Evolutionary conservation across 164 flowering plant genomes (phyloP), one percentile per base, ranked within the genome.

Genomic region (Chimonanthus salicifolius): DNA sequence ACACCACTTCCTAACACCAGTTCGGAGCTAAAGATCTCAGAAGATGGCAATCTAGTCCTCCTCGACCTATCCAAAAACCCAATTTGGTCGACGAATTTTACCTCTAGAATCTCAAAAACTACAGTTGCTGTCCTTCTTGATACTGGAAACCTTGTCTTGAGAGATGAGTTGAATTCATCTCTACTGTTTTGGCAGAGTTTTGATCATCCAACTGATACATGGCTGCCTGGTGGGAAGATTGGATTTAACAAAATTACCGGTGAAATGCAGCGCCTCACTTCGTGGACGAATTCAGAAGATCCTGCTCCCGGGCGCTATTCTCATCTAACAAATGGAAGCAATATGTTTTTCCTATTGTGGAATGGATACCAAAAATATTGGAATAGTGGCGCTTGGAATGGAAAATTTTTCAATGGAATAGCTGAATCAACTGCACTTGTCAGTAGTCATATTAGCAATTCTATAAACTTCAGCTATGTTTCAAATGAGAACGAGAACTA

Each of bases 31-130:
- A 66, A 75, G 64, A 75, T 80, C 62, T 58, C 66, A 7, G 65
- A 51, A 44, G 64, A 77, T 64, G 83, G 83, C 2, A 73, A 74
- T 16, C 62, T 70, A n/a, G 47, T 70, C 72, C 48, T 70, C 62
- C 3, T 70, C 16, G 20, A 44, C 62, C 47, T 6, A 13, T 21
- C 62, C 6, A 10, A 70, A 7, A 15, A 8, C 0, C 47, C 46
- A 20, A 33, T 51, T 5, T 70, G 72, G 63, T 70, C 72, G 46
- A 70, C 72, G 4, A 15, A 70, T 50, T n/a, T 51, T 4, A 49
- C 9, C 33, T 51, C 72, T 15, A 70, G 7, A 3, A 10, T 46
- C 7, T 8, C 54, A 20, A 70, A 43, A 49, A 18, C 60, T 4
- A 49, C 62, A 4, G 15, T 33, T 51, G 72, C 47, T 0, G 63